Base-by-base conservation (phyloP, 768 basidiomycete genomes). In the Cyathus striatus region DNA sequence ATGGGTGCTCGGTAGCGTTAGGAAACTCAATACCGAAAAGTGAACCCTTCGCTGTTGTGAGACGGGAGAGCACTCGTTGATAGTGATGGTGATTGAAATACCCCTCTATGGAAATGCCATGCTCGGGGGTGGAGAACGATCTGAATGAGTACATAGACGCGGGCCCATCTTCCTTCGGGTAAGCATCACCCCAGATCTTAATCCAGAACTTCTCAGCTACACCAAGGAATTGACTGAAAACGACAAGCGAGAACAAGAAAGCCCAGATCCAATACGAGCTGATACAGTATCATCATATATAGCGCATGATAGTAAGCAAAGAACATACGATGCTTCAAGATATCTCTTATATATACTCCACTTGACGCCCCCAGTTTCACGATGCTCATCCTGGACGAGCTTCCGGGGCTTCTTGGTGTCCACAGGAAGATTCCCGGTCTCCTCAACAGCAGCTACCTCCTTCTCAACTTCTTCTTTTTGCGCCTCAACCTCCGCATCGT, bases 311-410 rank as follows among this genome's bases (percentile, higher is more conserved):
- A 7, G 26, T n/a, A 13, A 3, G 3, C 10, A 23, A 18, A 24
- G 23, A 46, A 39, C 22, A 6, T 4, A 73, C 82, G 85, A 83
- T 14, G 81, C 84, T 57, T 79, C 71, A 45, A 91, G 56, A 53
- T 93, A 89, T 4, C 76, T 67, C 10, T 79, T 75, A 45, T 83
- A 83, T 23, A 83, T 71, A 1, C 65, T 61, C 85, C 87, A 90
- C 54, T 88, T 89, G 23, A 94, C 90, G 26, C 83, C 80, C 0
- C 91, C 92, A 1, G 73, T 73, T 48, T 87, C 86, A 34, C 90
- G 61, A 45, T 89, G 83, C 55, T 93, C 90, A 38, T 91, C 90
- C 56, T 90, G 82, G 44, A 91, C 61, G 7, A 91, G 62, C 52
- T 88, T 86, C 22, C 81, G 64, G 0, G 86, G 83, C 48, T 80